Base-by-base conservation (phyloP, 2,329 filamentous ascomycete genomes). In the Ophiocordyceps sinensis region DNA sequence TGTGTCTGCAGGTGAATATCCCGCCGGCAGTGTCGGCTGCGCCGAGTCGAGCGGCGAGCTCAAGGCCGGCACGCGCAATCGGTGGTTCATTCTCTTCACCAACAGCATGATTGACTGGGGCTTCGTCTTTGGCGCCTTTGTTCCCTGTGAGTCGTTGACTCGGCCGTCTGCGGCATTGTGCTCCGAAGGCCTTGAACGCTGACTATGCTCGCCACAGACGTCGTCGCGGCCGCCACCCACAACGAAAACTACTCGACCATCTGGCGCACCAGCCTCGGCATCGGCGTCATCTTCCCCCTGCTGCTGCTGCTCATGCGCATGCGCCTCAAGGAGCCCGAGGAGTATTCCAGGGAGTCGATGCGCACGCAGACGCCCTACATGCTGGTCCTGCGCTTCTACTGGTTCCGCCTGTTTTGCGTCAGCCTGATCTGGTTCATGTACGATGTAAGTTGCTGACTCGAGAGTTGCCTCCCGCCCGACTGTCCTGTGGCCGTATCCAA, bases 81-180 rank as follows among this genome's bases (percentile, higher is more conserved):
- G 82, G 32, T 94, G 86, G 85, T 95, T 88, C 55, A 85, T 89
- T 51, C 69, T 94, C 48, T 93, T 91, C 59, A 94, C 85, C 37
- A 93, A 93, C 60, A 77, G 82, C 21, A 83, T 87, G 68, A 93
- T 94, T 45, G 85, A 93, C 55, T 74, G 62, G 53, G 87, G 85
- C 1, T 94, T 93, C 48, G 82, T 93, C 2, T 68, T 89, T 42
- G 79, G 85, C 9, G 79, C 84, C 0, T 76, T 94, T 45, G 77
- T 91, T 2, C 84, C 86, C 3, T 74, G 62, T 63, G 34, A 45
- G 60, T 51, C 21, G 4, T 3, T n/a, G 14, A 9, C 28, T 5
- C n/a, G 14, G 3, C 14, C 6, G 6, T 12, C 26, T 21, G 2
- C 10, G 14, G 1, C 13, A 2, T 8, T 42, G 41, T 14, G 44